Conservation (phyloP, 73 alveolate genomes). For the Stentor coeruleus region DNA sequence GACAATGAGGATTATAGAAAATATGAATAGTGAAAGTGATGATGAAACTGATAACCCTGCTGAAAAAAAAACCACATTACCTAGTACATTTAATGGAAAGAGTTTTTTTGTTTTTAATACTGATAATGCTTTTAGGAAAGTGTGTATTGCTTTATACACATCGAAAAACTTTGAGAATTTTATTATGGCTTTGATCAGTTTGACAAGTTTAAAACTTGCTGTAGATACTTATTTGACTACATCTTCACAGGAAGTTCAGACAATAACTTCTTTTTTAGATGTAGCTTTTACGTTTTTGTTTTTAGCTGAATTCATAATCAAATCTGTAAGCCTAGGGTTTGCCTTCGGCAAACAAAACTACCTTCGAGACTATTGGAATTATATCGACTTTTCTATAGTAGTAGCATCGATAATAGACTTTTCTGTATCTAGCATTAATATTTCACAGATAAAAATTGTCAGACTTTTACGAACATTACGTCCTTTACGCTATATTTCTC, state of each 20-base stretch:
- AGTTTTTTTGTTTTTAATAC: conserved; percentile 1
- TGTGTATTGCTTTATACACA: not conserved
- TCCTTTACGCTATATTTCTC: conserved; percentile 82
- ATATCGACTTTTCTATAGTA: conserved; percentile 56
- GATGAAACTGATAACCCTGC: not conserved
- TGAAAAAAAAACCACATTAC: not conserved
- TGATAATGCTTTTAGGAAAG: not conserved
- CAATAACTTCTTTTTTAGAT: not conserved
- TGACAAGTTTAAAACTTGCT: not conserved
- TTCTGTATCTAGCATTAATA: conserved; percentile 42
- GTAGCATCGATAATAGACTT: conserved; percentile 66
- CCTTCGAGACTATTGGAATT: conserved; percentile 68
- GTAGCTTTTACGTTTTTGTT: conserved; percentile 52
- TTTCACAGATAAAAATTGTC: conserved; percentile 55
- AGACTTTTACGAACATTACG: conserved; percentile 85
- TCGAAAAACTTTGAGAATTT: not conserved
- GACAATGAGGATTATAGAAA: conserved; percentile 4
- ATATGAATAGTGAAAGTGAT: conserved; percentile 24
- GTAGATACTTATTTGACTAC: conserved; percentile 29
- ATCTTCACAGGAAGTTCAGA: conserved; percentile 27
- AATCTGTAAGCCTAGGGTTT: conserved; percentile 71
- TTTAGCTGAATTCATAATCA: not conserved
- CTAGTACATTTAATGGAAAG: conserved; percentile 10
- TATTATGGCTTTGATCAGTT: not conserved
- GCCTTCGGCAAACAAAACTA: conserved; percentile 58